Evolutionary conservation across 768 basidiomycete genomes (phyloP), one percentile per base, ranked within the genome.

Genomic region (Phaeotremella skinneri): DNA sequence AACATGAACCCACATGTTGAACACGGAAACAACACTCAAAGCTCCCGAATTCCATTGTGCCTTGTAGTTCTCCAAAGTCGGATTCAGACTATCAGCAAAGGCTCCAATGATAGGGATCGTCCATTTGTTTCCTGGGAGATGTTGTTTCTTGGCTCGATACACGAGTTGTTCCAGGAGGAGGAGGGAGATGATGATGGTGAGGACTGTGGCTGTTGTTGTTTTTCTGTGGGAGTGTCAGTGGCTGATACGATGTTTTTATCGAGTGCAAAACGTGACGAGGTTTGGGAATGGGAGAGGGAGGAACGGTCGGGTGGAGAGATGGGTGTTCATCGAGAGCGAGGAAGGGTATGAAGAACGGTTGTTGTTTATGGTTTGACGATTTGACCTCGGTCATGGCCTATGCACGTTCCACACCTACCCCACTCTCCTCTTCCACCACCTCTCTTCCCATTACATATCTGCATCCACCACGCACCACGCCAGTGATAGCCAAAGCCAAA

Each of bases 51-150:
- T 82, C 94, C 94, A 99, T 70, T 93, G 90, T 66, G 82, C 83
- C 81, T 87, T 88, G 81, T 99, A 99, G 41, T 84, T 84, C 74
- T 93, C 89, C 83, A 98, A 83, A 4, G 90, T 87, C 13, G 96
- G 96, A 65, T 87, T 84, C 80, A 94, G 80, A 3, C 90, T 93
- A 73, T 97, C 91, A 3, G 87, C 85, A 68, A 97, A 96, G 78
- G 92, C 92, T 57, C 96, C 96, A 56, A 99, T 97, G 70, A 99
- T 70, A n/a, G 96, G 96, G 63, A 96, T 92, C 13, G 91, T 96
- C 92, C 91, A 97, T 73, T 77, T 81, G 47, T 82, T 85, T 4
- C 94, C 94, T 0, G 94, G 92, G 5, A 97, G 83, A 67, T 88
- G 84, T 20, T 82, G 83, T 73, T 98, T 98, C 80, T 96, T 93